phyloP scores from a whole-genome alignment of 1,284 basidiomycete species.

The Vanrija sp. region DNA sequence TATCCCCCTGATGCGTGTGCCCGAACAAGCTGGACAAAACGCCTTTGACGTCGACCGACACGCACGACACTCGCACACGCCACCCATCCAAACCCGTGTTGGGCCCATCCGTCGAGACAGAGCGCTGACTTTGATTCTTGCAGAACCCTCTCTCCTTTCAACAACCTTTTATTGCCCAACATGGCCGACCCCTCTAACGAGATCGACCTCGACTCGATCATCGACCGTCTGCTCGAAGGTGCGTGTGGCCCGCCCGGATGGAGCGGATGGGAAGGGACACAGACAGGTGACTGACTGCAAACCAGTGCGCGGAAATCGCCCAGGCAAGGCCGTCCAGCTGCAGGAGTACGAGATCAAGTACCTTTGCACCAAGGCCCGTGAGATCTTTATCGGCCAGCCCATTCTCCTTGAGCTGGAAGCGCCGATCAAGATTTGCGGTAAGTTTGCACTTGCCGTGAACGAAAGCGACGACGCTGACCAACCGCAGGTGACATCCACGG shows the following conservation, averaged over 20 bases:
- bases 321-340: conserved; percentile 59
- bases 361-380: conserved; percentile 58
- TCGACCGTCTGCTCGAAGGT: conserved; percentile 95
- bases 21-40: too few species aligned
- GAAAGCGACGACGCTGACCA: not conserved
- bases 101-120: not conserved
- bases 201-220: conserved; percentile 97
- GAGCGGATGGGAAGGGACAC: not conserved
- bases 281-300: not conserved
- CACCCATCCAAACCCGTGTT: not conserved
- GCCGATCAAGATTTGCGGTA: conserved; percentile 62
- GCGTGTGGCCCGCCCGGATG: too few species aligned
- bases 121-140: not conserved
- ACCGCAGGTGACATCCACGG: conserved; percentile 67
- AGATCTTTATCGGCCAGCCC: conserved; percentile 61
- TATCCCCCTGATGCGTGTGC: too few species aligned
- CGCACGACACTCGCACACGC: not conserved
- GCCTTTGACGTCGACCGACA: too few species aligned
- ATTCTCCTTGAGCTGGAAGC: conserved; percentile 61
- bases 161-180: conserved; percentile 5
- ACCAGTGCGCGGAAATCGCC: conserved; percentile 58
- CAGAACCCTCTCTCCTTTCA: conserved; percentile 1
- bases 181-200: conserved; percentile 58
- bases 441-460: conserved; percentile 17
- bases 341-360: conserved; percentile 62